phyloP scores from a whole-genome alignment of 164 flowering plant genomes.

The Magnolia changhungtana region DNA sequence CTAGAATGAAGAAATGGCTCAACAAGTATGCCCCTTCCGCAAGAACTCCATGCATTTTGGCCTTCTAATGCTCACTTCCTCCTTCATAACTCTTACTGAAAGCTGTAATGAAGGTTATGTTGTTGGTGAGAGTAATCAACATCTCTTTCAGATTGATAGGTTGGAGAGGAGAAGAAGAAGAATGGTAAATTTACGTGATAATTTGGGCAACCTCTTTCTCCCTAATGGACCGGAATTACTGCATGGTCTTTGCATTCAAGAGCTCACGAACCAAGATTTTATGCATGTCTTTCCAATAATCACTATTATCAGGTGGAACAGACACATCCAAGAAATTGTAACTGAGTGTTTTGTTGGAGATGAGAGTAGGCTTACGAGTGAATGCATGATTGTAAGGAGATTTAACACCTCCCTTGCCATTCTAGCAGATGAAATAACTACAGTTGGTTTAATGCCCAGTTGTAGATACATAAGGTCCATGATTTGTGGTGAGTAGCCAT shows the following conservation, averaged over 20 bases:
- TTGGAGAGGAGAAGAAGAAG: neutral
- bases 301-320: neutral
- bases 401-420: neutral
- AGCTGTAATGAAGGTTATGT: conserved; percentile 19
- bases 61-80: neutral
- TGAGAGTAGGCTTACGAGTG: neutral
- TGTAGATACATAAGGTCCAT: conserved; percentile 13
- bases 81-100: conserved; percentile 26
- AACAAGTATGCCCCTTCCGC: conserved; percentile 15
- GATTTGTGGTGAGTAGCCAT: conserved; percentile 1
- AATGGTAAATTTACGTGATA: neutral
- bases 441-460: neutral
- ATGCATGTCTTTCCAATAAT: too few relatives aligned
- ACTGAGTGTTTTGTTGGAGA: neutral
- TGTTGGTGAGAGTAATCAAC: conserved; percentile 12
- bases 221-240: neutral
- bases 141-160: conserved; percentile 23
- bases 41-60: neutral
- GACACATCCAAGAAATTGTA: neutral
- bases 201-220: neutral
- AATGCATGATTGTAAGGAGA: neutral
- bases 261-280: neutral
- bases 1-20: conserved; percentile 23
- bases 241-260: neutral
- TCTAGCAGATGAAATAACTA: neutral